phyloP scores from a whole-genome alignment of 129 eudicot genomes.

The Lonicera japonica region DNA sequence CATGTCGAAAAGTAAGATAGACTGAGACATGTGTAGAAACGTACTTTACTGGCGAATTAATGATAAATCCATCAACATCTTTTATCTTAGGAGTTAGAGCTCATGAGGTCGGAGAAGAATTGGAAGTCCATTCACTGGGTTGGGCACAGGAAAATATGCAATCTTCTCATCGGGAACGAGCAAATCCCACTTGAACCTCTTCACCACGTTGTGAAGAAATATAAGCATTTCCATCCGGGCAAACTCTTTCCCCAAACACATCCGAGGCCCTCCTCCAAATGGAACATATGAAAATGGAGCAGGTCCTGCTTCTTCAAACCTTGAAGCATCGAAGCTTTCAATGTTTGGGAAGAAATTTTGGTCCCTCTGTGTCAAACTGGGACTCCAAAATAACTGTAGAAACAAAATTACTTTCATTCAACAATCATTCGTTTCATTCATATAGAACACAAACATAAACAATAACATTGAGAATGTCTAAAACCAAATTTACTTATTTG shows the following conservation, averaged over 20 bases:
- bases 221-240: not conserved
- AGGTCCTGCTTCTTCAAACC: not conserved
- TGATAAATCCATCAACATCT: no score
- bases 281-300: not conserved
- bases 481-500: no score
- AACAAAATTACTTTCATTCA: no score
- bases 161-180: not conserved
- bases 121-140: not conserved
- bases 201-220: not conserved
- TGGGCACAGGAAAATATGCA: not conserved
- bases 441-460: no score
- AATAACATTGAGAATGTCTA: no score
- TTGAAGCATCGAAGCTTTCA: not conserved
- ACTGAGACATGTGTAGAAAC: no score
- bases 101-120: not conserved
- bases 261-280: not conserved
- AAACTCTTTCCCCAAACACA: not conserved
- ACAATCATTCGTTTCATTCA: no score
- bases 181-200: not conserved
- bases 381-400: not conserved
- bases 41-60: no score
- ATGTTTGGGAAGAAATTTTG: not conserved
- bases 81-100: not conserved
- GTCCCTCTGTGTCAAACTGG: not conserved
- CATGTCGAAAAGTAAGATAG: no score